phyloP scores from a whole-genome alignment of 2,329 filamentous ascomycete genomes.

The Cladosporium sp. region DNA sequence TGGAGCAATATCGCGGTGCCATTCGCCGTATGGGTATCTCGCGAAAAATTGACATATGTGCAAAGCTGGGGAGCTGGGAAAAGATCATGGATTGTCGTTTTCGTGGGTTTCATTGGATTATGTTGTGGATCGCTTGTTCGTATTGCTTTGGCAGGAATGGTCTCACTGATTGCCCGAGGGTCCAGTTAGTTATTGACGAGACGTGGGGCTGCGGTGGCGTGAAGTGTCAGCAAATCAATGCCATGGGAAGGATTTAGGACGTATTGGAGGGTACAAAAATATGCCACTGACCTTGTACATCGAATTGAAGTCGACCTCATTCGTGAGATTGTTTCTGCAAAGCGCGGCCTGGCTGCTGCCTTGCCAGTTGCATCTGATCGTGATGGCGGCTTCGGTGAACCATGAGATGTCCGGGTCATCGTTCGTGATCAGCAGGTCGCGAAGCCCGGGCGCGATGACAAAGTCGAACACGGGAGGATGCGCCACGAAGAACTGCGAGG shows the following conservation, averaged over 20 bases:
- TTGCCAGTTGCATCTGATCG: slow-evolving; percentile 8
- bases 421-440: not conserved
- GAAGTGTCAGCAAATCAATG: not conserved
- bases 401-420: not conserved
- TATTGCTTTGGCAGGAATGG: not conserved
- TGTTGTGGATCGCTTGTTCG: not conserved
- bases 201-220: not conserved
- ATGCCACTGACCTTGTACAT: slow-evolving; percentile 16
- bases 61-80: too few relatives aligned
- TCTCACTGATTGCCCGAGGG: not conserved
- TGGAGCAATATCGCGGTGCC: too few relatives aligned
- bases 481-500: slow-evolving; percentile 10
- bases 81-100: too few relatives aligned
- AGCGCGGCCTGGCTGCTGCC: not conserved
- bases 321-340: not conserved
- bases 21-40: too few relatives aligned
- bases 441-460: slow-evolving; percentile 3
- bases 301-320: slow-evolving; percentile 17
- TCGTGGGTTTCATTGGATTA: too few relatives aligned
- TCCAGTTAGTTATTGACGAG: not conserved
- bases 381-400: slow-evolving; percentile 17
- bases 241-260: not conserved
- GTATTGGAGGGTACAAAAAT: not conserved
- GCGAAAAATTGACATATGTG: too few relatives aligned
- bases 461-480: slow-evolving; percentile 18